Percentiles rank a stretch among this genome's conserved stretches.
phyloP scores from a whole-genome alignment of 345 rosid species.

The Murraya paniculata region DNA sequence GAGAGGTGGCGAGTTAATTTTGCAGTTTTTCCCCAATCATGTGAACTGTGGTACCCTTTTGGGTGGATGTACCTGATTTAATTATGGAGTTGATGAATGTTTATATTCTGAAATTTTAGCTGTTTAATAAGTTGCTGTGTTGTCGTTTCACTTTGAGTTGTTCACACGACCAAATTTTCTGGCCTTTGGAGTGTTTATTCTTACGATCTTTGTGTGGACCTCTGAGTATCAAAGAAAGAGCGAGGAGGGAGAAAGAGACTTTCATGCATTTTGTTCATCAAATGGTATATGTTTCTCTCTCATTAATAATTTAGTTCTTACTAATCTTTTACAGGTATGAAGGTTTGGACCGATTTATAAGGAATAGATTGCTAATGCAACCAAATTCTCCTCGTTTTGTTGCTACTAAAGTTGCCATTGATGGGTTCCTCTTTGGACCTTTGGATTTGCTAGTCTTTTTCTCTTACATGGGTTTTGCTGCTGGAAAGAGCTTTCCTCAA shows the following conservation, averaged over 20 bases:
- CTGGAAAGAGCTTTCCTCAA: conserved; percentile 61
- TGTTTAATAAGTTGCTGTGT: background rate
- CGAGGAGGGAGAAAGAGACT: background rate
- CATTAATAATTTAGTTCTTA: background rate
- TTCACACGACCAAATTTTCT: background rate
- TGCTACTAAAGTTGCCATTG: conserved; percentile 86
- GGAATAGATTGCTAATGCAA: conserved; percentile 47
- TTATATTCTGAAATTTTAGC: background rate
- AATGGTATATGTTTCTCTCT: background rate
- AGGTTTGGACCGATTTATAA: conserved; percentile 70
- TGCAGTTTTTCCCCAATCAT: background rate
- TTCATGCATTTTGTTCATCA: background rate
- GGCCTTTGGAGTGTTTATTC: background rate
- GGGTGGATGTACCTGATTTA: background rate
- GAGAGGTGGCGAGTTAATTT: no score
- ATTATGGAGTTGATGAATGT: background rate
- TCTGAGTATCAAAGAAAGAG: background rate
- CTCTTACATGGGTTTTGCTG: conserved; percentile 79
- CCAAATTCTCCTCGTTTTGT: conserved; percentile 71
- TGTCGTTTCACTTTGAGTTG: background rate
- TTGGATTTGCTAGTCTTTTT: conserved; percentile 77
- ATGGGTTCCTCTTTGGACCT: conserved; percentile 88
- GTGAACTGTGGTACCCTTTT: background rate
- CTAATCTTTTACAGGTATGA: conserved; percentile 54
- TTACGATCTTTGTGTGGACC: background rate